phyloP scores from a whole-genome alignment of 257 asterid species.

The Solanum chaucha region DNA sequence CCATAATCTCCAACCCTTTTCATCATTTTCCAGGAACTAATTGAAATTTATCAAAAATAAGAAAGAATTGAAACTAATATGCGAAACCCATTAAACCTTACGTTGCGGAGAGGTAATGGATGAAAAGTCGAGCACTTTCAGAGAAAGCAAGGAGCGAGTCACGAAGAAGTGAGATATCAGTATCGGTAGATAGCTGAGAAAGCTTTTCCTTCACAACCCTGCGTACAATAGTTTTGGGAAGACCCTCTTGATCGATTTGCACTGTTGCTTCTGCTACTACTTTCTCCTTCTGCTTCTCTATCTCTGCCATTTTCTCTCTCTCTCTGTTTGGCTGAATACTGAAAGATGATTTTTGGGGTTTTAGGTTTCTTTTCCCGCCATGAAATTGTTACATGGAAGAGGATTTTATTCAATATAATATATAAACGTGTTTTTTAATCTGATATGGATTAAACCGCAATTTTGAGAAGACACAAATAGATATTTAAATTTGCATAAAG shows the following conservation, averaged over 20 bases:
- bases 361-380: slow-evolving; percentile 8
- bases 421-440: no score
- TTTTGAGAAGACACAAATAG: no score
- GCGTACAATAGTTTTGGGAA: slow-evolving; percentile 88
- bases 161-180: slow-evolving; percentile 59
- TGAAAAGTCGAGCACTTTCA: slow-evolving; percentile 76
- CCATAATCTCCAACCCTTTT: background rate
- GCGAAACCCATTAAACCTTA: slow-evolving; percentile 9
- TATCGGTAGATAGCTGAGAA: slow-evolving; percentile 55
- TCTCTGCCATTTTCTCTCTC: background rate
- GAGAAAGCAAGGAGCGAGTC: slow-evolving; percentile 78
- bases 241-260: slow-evolving; percentile 46
- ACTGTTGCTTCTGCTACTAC: slow-evolving; percentile 12
- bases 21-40: background rate
- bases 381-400: background rate
- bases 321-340: background rate
- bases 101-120: slow-evolving; percentile 86
- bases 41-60: background rate
- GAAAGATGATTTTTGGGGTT: background rate
- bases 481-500: no score
- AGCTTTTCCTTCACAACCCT: slow-evolving; percentile 88
- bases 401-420: no score
- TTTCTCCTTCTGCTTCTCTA: slow-evolving; percentile 27
- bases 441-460: fast-evolving
- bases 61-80: background rate